Percentiles rank a stretch among this genome's conserved stretches.
Conservation (phyloP, 768 basidiomycete species). For the Lactifluus pinguis region DNA sequence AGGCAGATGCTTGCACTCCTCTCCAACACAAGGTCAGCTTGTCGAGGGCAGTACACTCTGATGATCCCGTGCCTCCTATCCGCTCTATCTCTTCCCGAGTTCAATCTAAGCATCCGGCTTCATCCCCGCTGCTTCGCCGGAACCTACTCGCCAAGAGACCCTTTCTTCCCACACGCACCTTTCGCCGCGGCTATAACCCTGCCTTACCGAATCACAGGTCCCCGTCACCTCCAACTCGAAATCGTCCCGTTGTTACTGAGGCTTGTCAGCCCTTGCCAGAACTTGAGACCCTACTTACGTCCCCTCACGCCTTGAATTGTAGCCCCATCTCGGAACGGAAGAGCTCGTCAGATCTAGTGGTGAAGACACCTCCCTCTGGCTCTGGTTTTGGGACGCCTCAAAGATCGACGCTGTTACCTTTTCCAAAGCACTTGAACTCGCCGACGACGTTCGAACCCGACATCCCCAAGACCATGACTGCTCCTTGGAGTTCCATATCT, state of each 20-base stretch:
- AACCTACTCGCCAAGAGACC: neutral
- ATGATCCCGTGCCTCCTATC: neutral
- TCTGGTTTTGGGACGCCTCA: neutral
- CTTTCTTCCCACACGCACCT: neutral
- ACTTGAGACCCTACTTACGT: neutral
- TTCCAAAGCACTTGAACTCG: neutral
- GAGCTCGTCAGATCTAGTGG: neutral
- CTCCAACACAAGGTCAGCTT: neutral
- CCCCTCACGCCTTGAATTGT: neutral
- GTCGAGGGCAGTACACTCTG: neutral
- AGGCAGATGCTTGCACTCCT: neutral
- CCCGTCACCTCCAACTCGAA: neutral
- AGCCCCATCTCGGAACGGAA: neutral
- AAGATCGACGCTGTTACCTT: neutral
- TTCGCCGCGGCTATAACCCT: neutral
- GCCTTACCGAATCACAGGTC: neutral
- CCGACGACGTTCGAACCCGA: neutral
- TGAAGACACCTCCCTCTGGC: neutral
- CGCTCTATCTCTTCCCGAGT: neutral
- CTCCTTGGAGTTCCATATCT: neutral
- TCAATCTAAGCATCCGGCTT: neutral
- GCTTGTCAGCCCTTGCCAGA: neutral
- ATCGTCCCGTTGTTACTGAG: neutral
- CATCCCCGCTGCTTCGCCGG: neutral
- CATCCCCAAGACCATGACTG: neutral